phyloP scores from a whole-genome alignment of 257 asterid genomes.

The Solanum etuberosum region DNA sequence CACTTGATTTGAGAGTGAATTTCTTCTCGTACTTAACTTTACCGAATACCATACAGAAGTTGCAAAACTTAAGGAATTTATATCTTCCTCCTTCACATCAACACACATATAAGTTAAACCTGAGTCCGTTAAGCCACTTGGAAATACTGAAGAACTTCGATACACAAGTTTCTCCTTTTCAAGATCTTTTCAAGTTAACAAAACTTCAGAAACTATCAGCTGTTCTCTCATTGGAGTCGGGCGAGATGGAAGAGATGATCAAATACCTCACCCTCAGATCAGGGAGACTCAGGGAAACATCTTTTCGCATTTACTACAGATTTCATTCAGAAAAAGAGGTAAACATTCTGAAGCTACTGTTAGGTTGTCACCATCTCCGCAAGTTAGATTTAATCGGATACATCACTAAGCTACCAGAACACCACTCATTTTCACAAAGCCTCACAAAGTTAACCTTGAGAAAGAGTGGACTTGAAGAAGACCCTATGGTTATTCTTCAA shows the following conservation, averaged over 20 bases:
- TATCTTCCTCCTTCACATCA: constrained; percentile 47
- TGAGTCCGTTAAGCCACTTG: constrained; percentile 23
- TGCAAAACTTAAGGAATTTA: constrained; percentile 29
- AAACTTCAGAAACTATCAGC: constrained; percentile 36
- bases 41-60: constrained; percentile 36
- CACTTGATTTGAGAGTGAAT: constrained; percentile 31
- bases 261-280: constrained; percentile 5
- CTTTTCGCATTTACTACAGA: constrained; percentile 29
- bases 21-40: constrained; percentile 25
- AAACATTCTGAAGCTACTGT: constrained; percentile 14
- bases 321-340: constrained; percentile 33
- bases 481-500: constrained; percentile 39
- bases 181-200: constrained; percentile 29
- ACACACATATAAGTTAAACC: constrained; percentile 18
- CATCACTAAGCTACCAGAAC: constrained; percentile 30
- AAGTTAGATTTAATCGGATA: constrained; percentile 36
- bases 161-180: constrained; percentile 28
- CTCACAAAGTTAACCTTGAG: constrained; percentile 37
- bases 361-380: constrained; percentile 28
- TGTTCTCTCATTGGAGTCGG: constrained; percentile 16
- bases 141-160: constrained; percentile 38
- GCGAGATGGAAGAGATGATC: constrained; percentile 22
- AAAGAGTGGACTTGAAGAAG: constrained; percentile 36
- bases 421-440: constrained; percentile 11
- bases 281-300: constrained; percentile 18